Evolutionary conservation across 768 basidiomycete species (phyloP).

Genomic region (Leucosporidium creatinivorum): DNA sequence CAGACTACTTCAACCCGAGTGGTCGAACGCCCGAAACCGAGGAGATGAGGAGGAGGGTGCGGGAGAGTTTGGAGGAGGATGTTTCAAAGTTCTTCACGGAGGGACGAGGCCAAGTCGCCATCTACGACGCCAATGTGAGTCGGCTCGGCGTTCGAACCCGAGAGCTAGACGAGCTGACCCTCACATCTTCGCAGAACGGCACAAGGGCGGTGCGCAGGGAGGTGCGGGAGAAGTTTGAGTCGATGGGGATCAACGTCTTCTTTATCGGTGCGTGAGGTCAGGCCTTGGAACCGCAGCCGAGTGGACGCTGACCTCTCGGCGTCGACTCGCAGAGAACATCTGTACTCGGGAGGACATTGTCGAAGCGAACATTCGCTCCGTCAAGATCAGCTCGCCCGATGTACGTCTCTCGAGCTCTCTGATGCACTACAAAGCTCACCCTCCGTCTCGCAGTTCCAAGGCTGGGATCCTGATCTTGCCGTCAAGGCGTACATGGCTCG

Average conservation of each 20-base stretch:
- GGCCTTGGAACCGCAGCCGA: not conserved
- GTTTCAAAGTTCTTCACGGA: conserved; percentile 81
- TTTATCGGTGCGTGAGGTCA: conserved; percentile 60
- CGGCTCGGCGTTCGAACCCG: not conserved
- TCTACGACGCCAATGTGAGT: conserved; percentile 81
- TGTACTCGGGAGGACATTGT: conserved; percentile 91
- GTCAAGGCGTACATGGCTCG: conserved; percentile 86
- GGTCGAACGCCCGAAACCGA: conserved; percentile 57
- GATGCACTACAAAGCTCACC: too few relatives aligned
- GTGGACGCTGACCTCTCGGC: not conserved
- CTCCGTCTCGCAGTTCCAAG: conserved; percentile 59
- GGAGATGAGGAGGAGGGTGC: conserved; percentile 63
- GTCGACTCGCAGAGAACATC: conserved; percentile 59
- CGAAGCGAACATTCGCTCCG: conserved; percentile 79
- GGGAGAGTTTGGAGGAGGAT: conserved; percentile 74
- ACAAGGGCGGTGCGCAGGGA: conserved; percentile 58
- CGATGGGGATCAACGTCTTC: conserved; percentile 81
- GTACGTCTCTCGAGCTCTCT: too few relatives aligned
- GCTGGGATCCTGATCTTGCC: conserved; percentile 86
- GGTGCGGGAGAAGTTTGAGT: conserved; percentile 77
- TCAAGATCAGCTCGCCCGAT: conserved; percentile 97
- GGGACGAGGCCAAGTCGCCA: conserved; percentile 81
- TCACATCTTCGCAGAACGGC: conserved; percentile 51
- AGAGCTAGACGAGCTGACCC: not conserved
- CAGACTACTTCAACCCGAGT: conserved; percentile 87